Evolutionary conservation across 2,329 filamentous ascomycete species (phyloP).

Genomic region (Coleophoma crateriformis): DNA sequence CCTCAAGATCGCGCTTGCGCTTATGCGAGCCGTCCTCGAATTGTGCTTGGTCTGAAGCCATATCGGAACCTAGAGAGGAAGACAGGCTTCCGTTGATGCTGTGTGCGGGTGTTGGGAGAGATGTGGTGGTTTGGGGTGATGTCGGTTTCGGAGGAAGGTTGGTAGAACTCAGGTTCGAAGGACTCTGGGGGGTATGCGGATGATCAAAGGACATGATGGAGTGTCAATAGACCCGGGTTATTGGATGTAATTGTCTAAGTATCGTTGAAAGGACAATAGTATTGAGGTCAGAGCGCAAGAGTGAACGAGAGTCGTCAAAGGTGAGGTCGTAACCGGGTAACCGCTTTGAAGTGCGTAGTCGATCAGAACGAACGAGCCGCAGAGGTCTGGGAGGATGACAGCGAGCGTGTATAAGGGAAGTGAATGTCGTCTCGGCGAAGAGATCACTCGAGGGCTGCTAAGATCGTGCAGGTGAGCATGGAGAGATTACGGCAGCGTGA

Average conservation of each 20-base stretch:
- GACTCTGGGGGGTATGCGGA: conserved; percentile 63
- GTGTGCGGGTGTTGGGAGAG: conserved; percentile 57
- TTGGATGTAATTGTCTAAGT: neutral
- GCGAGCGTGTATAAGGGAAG: no score
- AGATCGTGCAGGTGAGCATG: conserved; percentile 3
- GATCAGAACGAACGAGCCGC: no score
- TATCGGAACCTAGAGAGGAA: conserved; percentile 12
- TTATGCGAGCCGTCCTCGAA: conserved; percentile 52
- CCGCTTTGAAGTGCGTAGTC: neutral
- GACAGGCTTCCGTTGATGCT: conserved; percentile 50
- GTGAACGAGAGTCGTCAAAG: no score
- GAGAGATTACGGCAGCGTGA: conserved; percentile 4
- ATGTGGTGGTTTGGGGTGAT: conserved; percentile 35
- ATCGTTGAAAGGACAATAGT: conserved; percentile 9
- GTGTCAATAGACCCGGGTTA: neutral
- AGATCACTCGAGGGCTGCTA: neutral
- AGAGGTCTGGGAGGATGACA: no score
- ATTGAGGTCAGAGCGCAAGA: conserved; percentile 1
- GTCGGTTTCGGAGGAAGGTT: conserved; percentile 35
- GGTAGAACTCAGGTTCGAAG: conserved; percentile 49
- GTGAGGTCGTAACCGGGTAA: conserved; percentile 1
- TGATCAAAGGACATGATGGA: conserved; percentile 53
- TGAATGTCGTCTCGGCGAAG: neutral
- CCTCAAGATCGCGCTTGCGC: conserved; percentile 55
- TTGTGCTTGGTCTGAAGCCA: conserved; percentile 9